These are phyloP conservation scores for Agarophyton chilense DNA, from an alignment of 23 red algal species.

Conservation along the genomic window DNA sequence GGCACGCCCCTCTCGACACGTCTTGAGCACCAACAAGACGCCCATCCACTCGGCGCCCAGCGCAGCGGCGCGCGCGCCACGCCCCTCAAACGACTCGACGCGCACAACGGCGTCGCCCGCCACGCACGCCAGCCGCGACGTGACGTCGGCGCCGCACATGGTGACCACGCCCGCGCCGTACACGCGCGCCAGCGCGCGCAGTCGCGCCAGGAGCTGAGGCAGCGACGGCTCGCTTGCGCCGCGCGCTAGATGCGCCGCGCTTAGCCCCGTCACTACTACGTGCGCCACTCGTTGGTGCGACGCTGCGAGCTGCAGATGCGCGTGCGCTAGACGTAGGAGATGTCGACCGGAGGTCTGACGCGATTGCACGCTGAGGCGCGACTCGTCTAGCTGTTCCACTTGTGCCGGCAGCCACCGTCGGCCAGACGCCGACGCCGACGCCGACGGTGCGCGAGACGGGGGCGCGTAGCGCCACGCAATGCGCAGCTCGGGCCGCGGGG, in stretches of 20 bases:
- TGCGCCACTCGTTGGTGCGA: not conserved
- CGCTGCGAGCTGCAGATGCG: not conserved
- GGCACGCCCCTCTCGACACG: constrained; percentile 17
- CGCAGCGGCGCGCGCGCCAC: constrained; percentile 59
- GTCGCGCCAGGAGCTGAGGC: constrained; percentile 6
- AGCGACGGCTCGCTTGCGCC: not conserved
- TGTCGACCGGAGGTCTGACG: not conserved
- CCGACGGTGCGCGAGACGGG: not conserved
- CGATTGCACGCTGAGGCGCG: too few relatives aligned
- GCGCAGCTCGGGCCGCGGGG: constrained; percentile 13
- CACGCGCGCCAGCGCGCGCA: constrained; percentile 32
- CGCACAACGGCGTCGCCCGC: constrained; percentile 47
- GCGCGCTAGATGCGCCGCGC: not conserved
- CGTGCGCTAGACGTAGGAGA: not conserved
- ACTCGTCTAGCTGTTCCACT: too few relatives aligned
- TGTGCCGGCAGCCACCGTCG: too few relatives aligned
- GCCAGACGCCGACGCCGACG: not conserved
- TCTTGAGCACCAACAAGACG: constrained; percentile 52
- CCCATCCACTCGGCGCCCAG: constrained; percentile 74
- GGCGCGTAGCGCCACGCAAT: constrained; percentile 80
- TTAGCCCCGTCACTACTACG: constrained; percentile 15
- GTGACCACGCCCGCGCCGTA: constrained; percentile 47
- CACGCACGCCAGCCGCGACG: not conserved
- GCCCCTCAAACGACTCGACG: constrained; percentile 69
- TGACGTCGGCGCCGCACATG: constrained; percentile 13